These are phyloP conservation scores for Pythium monospermum DNA, from an alignment of 352 stramenopile species.

Conservation along the genomic window DNA sequence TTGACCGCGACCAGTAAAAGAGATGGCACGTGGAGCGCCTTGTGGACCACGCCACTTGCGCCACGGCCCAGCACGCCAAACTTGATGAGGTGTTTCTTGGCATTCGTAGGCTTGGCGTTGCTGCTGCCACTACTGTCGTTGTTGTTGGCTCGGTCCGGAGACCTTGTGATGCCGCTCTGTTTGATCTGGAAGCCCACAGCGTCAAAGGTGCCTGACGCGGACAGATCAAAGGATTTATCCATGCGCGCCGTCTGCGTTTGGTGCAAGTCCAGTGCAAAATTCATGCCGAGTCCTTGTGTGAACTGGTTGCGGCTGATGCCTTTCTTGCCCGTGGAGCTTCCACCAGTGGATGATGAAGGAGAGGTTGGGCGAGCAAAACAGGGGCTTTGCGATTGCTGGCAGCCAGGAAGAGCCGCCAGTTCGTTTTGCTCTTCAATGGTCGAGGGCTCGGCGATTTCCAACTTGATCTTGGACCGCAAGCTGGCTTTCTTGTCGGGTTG, in stretches of 20 bases:
- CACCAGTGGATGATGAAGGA: slow-evolving; percentile 28
- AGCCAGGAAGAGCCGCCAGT: slow-evolving; percentile 18
- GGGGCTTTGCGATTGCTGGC: slow-evolving; percentile 40
- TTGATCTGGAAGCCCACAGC: slow-evolving; percentile 81
- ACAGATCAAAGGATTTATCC: slow-evolving; percentile 77
- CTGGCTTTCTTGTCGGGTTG: slow-evolving; percentile 54
- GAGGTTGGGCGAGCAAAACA: slow-evolving; percentile 23
- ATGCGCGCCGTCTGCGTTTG: slow-evolving; percentile 49
- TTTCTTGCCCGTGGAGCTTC: slow-evolving; percentile 47
- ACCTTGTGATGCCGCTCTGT: slow-evolving; percentile 69
- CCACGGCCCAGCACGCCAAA: slow-evolving; percentile 75
- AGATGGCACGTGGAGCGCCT: slow-evolving; percentile 86
- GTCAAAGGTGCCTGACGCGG: slow-evolving; percentile 77
- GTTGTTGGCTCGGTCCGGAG: slow-evolving; percentile 32
- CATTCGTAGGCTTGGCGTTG: slow-evolving; percentile 42
- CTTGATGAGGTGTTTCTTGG: slow-evolving; percentile 81
- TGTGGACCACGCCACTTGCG: slow-evolving; percentile 86
- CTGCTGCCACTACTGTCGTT: slow-evolving; percentile 17
- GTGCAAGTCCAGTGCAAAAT: slow-evolving; percentile 73
- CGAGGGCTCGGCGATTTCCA: slow-evolving; percentile 58
- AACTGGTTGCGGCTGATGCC: slow-evolving; percentile 68
- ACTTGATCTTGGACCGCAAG: slow-evolving; percentile 60
- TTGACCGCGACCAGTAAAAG: slow-evolving; percentile 89
- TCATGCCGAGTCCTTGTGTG: slow-evolving; percentile 50
- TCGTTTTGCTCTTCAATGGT: slow-evolving; percentile 27